Percentiles rank a stretch among this genome's conserved stretches.
Conservation (phyloP, 176 grass and related monocot species). For the Juncus inflexus region DNA sequence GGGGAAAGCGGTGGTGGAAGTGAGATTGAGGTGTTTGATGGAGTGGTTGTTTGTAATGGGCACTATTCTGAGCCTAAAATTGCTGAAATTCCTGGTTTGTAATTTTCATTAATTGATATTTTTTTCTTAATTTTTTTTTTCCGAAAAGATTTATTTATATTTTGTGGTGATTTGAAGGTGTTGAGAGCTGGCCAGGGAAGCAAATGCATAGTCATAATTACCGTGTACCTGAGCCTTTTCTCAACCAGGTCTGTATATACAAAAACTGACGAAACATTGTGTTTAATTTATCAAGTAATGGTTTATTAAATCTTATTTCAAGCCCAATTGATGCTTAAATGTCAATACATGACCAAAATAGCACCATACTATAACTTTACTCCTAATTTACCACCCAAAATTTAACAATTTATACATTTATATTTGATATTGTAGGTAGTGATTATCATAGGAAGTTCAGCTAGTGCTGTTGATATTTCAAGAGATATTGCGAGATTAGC, state of each 20-base stretch:
- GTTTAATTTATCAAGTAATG: not conserved
- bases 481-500: conserved; percentile 38
- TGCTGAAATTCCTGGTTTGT: conserved; percentile 48
- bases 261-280: not conserved
- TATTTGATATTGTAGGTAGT: conserved; percentile 32
- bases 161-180: conserved; percentile 19
- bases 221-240: conserved; percentile 45
- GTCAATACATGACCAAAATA: not conserved
- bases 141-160: not conserved
- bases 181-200: conserved; percentile 46
- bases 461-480: conserved; percentile 56
- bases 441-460: conserved; percentile 46
- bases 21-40: conserved; percentile 40
- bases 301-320: not conserved
- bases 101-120: not conserved
- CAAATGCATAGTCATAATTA: conserved; percentile 59
- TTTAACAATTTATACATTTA: too few species aligned
- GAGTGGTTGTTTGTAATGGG: conserved; percentile 52
- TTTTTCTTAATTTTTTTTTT: not conserved
- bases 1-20: conserved; percentile 9
- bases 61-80: conserved; percentile 47
- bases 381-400: too few species aligned
- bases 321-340: not conserved
- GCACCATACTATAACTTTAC: too few species aligned
- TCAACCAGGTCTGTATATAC: conserved; percentile 22